Evolutionary conservation across 2,329 filamentous ascomycete genomes (phyloP).

Genomic region (Chalara sp.): DNA sequence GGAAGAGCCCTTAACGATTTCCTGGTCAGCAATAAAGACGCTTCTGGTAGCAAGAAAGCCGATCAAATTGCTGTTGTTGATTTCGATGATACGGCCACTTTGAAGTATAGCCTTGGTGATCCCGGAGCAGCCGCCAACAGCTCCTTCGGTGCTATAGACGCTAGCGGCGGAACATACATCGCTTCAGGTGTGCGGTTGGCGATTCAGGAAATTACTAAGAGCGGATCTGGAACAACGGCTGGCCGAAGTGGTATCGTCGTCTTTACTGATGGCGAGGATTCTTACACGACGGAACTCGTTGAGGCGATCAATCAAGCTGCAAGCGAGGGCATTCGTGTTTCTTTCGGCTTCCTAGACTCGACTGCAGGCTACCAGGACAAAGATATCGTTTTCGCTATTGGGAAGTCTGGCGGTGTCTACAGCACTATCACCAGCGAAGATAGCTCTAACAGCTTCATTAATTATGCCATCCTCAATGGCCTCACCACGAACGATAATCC

Average conservation of each 20-base stretch:
- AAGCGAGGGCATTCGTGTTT: conserved; percentile 18
- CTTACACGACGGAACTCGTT: conserved; percentile 12
- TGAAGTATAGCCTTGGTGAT: conserved; percentile 13
- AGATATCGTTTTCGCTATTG: conserved; percentile 7
- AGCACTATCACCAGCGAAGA: conserved; percentile 17
- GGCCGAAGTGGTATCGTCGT: conserved; percentile 19
- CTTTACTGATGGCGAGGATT: conserved; percentile 18
- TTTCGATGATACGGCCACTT: conserved; percentile 11
- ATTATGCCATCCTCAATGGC: conserved; percentile 21
- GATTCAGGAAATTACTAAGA: conserved; percentile 10
- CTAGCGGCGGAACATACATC: conserved; percentile 7
- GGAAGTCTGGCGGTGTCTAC: conserved; percentile 17
- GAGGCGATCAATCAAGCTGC: conserved; percentile 16
- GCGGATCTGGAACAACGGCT: conserved; percentile 11
- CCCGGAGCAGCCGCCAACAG: conserved; percentile 7
- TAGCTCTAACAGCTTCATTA: conserved; percentile 18
- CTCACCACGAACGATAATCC: conserved; percentile 20
- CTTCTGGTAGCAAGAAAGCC: conserved; percentile 7
- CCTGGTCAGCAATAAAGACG: conserved; percentile 16
- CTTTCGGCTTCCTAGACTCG: conserved; percentile 20
- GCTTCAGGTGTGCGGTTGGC: conserved; percentile 16
- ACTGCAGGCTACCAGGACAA: conserved; percentile 9
- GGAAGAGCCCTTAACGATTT: conserved; percentile 17
- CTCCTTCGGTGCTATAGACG: conserved; percentile 3
- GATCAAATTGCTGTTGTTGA: conserved; percentile 19